These are phyloP conservation scores for Udeniomyces megalosporus DNA, from an alignment of 768 basidiomycete genomes.

Conservation along the genomic window DNA sequence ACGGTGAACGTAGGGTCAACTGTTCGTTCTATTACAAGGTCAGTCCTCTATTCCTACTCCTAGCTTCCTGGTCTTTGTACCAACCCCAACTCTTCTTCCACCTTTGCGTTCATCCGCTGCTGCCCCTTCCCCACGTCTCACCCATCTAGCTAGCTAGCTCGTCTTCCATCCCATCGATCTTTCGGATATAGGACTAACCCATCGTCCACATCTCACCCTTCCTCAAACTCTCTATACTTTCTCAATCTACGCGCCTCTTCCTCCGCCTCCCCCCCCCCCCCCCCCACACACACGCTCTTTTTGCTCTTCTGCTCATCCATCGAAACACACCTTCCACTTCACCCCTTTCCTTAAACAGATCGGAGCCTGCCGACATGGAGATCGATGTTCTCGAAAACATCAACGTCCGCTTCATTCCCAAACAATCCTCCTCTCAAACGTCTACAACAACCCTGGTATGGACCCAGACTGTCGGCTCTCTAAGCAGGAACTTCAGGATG, in stretches of 20 bases:
- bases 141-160: no score
- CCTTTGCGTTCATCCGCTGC: not conserved
- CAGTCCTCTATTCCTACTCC: conserved; percentile 19
- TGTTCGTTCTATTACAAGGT: conserved; percentile 99
- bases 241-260: conserved; percentile 12
- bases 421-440: conserved; percentile 88
- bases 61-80: not conserved
- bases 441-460: conserved; percentile 95
- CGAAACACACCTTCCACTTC: not conserved
- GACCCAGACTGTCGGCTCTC: conserved; percentile 76
- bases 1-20: conserved; percentile 75
- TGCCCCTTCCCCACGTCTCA: not conserved
- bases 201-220: no score
- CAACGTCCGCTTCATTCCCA: conserved; percentile 83
- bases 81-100: not conserved
- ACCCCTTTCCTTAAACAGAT: conserved; percentile 49
- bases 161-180: no score
- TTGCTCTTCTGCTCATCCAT: no score
- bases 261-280: no score
- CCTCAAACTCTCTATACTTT: not conserved
- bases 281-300: no score
- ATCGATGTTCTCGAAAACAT: conserved; percentile 94
- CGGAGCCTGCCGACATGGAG: conserved; percentile 95
- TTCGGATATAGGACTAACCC: no score
- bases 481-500: conserved; percentile 43